phyloP scores from a whole-genome alignment of 2,329 filamentous ascomycete species.

The Ustulina deusta region DNA sequence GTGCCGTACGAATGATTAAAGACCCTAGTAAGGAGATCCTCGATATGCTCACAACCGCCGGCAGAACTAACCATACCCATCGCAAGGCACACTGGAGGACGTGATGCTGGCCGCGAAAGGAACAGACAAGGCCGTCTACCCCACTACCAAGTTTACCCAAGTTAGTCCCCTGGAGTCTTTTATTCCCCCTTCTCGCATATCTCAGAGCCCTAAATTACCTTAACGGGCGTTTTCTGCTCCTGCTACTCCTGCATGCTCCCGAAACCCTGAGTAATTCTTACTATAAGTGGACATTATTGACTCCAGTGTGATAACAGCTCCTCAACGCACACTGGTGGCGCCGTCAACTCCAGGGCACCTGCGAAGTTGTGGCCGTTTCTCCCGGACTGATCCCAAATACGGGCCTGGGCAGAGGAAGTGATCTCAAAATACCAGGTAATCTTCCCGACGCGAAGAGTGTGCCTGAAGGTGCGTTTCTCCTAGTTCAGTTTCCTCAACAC shows the following conservation, averaged over 20 bases:
- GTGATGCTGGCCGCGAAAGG: conserved; percentile 54
- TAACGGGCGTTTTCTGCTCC: too few relatives aligned
- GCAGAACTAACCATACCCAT: conserved; percentile 21
- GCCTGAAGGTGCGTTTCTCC: conserved; percentile 55
- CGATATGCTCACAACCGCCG: neutral
- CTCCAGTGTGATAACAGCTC: too few relatives aligned
- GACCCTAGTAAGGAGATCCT: conserved; percentile 51
- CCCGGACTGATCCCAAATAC: conserved; percentile 65
- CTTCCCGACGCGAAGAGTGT: conserved; percentile 62
- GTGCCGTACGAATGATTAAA: conserved; percentile 57
- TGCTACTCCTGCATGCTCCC: too few relatives aligned
- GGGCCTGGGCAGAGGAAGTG: conserved; percentile 53
- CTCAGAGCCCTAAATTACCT: too few relatives aligned
- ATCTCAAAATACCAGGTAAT: conserved; percentile 47
- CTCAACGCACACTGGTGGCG: conserved; percentile 68
- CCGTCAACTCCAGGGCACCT: conserved; percentile 59
- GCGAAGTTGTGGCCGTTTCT: conserved; percentile 64
- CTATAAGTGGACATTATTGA: too few relatives aligned
- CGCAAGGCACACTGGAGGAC: conserved; percentile 45
- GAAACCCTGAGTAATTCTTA: too few relatives aligned
- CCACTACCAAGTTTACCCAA: conserved; percentile 62
- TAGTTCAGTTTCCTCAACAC: conserved; percentile 8
- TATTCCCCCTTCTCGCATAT: too few relatives aligned
- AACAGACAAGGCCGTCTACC: conserved; percentile 53
- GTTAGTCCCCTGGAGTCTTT: too few relatives aligned